Evolutionary conservation across 1,284 basidiomycete genomes (phyloP).

Genomic region (Cryptococcus sp.): DNA sequence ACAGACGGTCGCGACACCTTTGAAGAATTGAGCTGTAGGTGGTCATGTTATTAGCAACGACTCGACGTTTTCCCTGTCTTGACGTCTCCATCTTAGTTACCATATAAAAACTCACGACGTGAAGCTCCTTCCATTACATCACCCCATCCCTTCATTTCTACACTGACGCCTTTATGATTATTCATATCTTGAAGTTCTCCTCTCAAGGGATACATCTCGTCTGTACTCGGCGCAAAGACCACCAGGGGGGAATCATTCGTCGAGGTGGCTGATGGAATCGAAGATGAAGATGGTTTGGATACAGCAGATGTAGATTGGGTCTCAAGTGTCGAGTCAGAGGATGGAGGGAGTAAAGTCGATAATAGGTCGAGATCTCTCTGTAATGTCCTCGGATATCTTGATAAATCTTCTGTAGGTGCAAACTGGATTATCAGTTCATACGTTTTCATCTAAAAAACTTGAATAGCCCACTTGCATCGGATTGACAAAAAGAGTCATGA

Average conservation of each 20-base stretch:
- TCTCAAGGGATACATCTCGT: constrained; percentile 74
- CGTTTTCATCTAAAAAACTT: background rate
- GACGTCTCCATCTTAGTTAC: background rate
- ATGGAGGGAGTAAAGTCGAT: constrained; percentile 56
- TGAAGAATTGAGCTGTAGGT: constrained; percentile 86
- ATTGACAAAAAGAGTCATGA: constrained; percentile 95
- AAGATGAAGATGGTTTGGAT: background rate
- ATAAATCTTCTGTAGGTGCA: constrained; percentile 89
- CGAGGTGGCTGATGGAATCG: background rate
- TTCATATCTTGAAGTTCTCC: constrained; percentile 76
- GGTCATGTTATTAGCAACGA: background rate
- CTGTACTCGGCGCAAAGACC: constrained; percentile 70
- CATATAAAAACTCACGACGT: constrained; percentile 35
- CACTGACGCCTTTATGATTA: constrained; percentile 78
- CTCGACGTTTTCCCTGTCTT: background rate
- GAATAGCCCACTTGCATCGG: constrained; percentile 60
- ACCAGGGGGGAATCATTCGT: constrained; percentile 54
- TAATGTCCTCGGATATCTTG: constrained; percentile 80
- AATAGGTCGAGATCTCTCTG: constrained; percentile 53
- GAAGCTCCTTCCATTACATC: constrained; percentile 48
- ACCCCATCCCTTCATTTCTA: constrained; percentile 82
- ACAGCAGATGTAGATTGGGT: background rate
- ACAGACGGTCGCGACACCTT: constrained; percentile 91
- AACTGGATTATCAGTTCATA: constrained; percentile 58
- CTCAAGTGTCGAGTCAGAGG: background rate